phyloP scores from a whole-genome alignment of 2,329 filamentous ascomycete species.

The Ophiostoma perfectum region DNA sequence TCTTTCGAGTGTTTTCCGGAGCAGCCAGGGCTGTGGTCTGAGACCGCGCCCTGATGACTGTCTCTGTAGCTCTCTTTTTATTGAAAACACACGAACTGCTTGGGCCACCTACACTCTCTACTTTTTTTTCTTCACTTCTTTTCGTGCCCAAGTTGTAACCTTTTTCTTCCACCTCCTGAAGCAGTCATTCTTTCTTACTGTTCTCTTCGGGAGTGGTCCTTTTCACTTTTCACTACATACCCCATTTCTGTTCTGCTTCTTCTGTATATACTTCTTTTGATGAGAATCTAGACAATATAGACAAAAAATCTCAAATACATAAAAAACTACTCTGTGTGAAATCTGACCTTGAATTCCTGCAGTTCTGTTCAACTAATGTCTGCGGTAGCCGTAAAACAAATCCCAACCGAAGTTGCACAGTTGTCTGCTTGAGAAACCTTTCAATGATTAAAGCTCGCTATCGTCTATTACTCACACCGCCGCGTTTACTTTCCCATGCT shows the following conservation, averaged over 20 bases:
- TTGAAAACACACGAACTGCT: background rate
- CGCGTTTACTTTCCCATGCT: background rate
- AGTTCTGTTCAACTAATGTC: no score
- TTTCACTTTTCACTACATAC: constrained; percentile 8
- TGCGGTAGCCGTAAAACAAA: no score
- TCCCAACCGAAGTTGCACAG: no score
- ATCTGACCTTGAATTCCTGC: background rate
- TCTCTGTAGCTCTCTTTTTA: constrained; percentile 4
- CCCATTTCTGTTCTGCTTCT: constrained; percentile 8
- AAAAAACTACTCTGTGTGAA: background rate
- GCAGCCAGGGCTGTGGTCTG: constrained; percentile 17
- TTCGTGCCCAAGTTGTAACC: background rate
- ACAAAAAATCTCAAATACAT: background rate
- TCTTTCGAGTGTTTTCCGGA: constrained; percentile 10
- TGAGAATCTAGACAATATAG: background rate
- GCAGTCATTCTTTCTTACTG: background rate
- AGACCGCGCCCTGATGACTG: constrained; percentile 11
- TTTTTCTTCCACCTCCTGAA: constrained; percentile 11
- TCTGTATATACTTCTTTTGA: constrained; percentile 8
- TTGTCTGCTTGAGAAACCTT: no score
- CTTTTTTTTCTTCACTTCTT: background rate
- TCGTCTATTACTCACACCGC: background rate
- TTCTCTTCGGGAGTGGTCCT: background rate
- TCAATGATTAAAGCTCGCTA: no score
- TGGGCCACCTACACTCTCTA: background rate